Evolutionary conservation across 176 grass and related monocot genomes (phyloP).

Genomic region (Avena sativa): DNA sequence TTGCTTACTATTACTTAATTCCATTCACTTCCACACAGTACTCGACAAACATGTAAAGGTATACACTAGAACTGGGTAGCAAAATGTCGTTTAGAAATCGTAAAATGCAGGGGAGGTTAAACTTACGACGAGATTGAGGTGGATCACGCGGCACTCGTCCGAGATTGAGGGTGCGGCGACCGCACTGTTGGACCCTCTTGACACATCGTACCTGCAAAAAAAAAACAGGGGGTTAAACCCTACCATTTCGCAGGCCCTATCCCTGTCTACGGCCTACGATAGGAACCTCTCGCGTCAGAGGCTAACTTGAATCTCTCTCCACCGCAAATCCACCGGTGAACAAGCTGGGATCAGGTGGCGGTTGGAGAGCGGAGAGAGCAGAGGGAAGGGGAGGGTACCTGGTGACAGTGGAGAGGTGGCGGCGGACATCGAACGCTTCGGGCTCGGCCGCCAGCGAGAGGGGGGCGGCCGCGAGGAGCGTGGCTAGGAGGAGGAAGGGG

Average conservation of each 20-base stretch:
- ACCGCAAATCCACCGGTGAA: not conserved
- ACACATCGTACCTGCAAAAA: conserved; percentile 71
- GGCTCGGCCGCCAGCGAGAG: conserved; percentile 20
- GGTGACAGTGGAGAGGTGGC: conserved; percentile 95
- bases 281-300: not conserved
- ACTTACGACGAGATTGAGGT: conserved; percentile 91
- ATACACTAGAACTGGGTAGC: not conserved
- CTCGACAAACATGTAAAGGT: not conserved
- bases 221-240: not conserved
- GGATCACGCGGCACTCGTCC: conserved; percentile 68
- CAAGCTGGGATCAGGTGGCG: conserved; percentile 30
- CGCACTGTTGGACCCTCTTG: conserved; percentile 44
- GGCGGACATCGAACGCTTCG: conserved; percentile 73
- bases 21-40: conserved; percentile 11
- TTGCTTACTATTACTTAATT: not conserved
- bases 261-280: not conserved
- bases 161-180: conserved; percentile 46
- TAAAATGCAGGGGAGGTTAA: conserved; percentile 16
- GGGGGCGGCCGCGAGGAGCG: conserved; percentile 44
- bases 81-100: not conserved
- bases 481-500: conserved; percentile 29
- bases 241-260: not conserved
- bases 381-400: conserved; percentile 41
- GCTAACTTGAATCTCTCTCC: not conserved
- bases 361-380: not conserved